Evolutionary conservation across 768 basidiomycete species (phyloP), one percentile per base, ranked within the genome.

Genomic region (Agrocybe praecox): DNA sequence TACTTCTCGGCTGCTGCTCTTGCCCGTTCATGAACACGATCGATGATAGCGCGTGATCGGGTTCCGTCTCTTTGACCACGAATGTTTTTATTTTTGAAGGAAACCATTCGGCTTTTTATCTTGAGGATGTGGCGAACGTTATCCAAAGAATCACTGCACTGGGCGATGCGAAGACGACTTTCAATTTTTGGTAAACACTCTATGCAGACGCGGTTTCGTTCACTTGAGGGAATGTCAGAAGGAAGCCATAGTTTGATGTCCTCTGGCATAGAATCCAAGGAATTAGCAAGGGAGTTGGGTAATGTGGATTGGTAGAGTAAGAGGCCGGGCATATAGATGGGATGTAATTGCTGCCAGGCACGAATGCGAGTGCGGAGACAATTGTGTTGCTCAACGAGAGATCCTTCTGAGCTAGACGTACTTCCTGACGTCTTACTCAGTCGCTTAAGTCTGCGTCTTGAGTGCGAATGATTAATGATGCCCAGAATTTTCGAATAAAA

Each of bases 321-420:
- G 17, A 62, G 50, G 1, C 61, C 58, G 0, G 59, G 62, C 49
- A 63, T 57, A 36, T 63, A 63, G 2, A 63, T 19, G 7, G 54
- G 26, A 9, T 17, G 6, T 7, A 63, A 15, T 15, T 34, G 33
- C 33, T 34, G 8, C 33, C 33, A 34, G 15, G 15, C 33, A 7
- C 15, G 7, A 34, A 34, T 34, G 15, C 33, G 15, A 15, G 33
- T 8, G 7, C 33, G 7, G 7, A 34, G 15, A 34, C 7, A 8
- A 15, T 34, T 34, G 7, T 15, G 33, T 15, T 34, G 33, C 33
- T 34, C 33, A 34, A 34, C 33, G 8, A 34, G 15, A 15, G 8
- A 7, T 45, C 48, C 49, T 56, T 57, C 58, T 56, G 61, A 1
- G 14, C 48, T 14, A 19, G 44, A 21, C 53, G 53, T 33, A 34